Evolutionary conservation across 371 early-diverging fungal species (phyloP).

Genomic region (Apophysomyces ossiformis): DNA sequence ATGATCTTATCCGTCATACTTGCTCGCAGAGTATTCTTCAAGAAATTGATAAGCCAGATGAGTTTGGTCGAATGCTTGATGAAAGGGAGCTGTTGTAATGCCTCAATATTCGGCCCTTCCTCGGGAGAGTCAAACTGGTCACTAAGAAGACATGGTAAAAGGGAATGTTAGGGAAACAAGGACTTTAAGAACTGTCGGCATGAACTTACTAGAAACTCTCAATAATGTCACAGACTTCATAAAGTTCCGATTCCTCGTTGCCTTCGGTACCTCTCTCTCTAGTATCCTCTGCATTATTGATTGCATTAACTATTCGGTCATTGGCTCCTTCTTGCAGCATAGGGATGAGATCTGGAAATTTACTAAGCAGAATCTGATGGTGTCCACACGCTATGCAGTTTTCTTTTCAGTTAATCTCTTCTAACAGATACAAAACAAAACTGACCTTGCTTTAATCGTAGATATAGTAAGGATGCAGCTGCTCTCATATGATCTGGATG

Average conservation of each 20-base stretch:
- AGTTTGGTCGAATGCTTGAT: conserved; percentile 44
- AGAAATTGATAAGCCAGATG: conserved; percentile 34
- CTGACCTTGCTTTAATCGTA: conserved; percentile 46
- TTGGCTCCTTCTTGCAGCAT: conserved; percentile 16
- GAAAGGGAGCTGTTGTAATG: conserved; percentile 33
- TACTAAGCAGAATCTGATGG: conserved; percentile 36
- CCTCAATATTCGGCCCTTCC: conserved; percentile 31
- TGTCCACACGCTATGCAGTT: conserved; percentile 38
- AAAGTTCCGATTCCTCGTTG: conserved; percentile 32
- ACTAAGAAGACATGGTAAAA: conserved; percentile 12
- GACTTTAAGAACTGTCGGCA: not conserved
- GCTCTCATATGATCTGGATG: conserved; percentile 19
- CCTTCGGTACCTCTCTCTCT: conserved; percentile 19
- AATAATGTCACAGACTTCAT: conserved; percentile 37
- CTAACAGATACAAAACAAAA: not conserved
- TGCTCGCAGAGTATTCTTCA: conserved; percentile 19
- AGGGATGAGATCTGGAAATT: conserved; percentile 46
- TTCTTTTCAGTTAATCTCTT: not conserved
- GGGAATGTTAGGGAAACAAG: not conserved
- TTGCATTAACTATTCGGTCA: not conserved
- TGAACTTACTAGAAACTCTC: conserved; percentile 42
- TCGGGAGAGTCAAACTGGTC: conserved; percentile 36
- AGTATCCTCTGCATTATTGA: conserved; percentile 11
- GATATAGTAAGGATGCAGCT: conserved; percentile 35
- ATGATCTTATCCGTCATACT: conserved; percentile 40